Evolutionary conservation across 169 alveolate genomes (phyloP), one percentile per base, ranked within the genome.

Genomic region (Eimeria mitis): DNA sequence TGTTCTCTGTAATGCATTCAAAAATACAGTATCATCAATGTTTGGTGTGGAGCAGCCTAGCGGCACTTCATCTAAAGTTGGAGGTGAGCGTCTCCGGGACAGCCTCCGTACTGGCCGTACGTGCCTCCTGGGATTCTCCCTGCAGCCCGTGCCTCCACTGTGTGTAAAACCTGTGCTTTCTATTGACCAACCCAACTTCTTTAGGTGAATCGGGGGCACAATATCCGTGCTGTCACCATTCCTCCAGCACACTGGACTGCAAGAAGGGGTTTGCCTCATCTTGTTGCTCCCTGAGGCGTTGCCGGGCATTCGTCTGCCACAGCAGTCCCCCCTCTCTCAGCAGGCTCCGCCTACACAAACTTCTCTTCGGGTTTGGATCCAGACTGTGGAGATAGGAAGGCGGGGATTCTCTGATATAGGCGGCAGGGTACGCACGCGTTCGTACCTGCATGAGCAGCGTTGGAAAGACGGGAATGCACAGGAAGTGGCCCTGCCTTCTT

Each of bases 201-300:
- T 14, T 21, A 40, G 56, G 40, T 73, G 56, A 4, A 23, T 4
- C 40, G 1, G 56, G 11, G 83, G 54, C 16, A 40, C 83, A 73
- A 3, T 37, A 3, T 37, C 54, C 40, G 34, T 52, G 31, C 28
- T 2, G 54, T 11, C 83, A 73, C 83, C 34, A 21, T 34, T 73
- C 83, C 83, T 40, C n/a, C 83, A 40, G 83, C 31, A 73, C 3
- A 21, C n/a, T 73, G 83, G 40, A 14, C 83, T 73, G 54, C 56
- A 73, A 40, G 83, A 21, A 73, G 83, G 83, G 56, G 19, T 44
- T 73, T 40, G 83, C 54, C 83, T 34, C n/a, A 34, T 70, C 21
- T 11, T 70, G 14, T 31, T 34, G 49, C 78, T 73, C 83, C 34
- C 34, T 73, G 54, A 37, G 54, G 83, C 83, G 31, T 73, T 40